A percentile compares a stretch with the other conserved stretches of the same genome.
These are phyloP conservation scores for Xylaria sp. DNA, from an alignment of 2,329 filamentous ascomycete species.

Conservation along the genomic window DNA sequence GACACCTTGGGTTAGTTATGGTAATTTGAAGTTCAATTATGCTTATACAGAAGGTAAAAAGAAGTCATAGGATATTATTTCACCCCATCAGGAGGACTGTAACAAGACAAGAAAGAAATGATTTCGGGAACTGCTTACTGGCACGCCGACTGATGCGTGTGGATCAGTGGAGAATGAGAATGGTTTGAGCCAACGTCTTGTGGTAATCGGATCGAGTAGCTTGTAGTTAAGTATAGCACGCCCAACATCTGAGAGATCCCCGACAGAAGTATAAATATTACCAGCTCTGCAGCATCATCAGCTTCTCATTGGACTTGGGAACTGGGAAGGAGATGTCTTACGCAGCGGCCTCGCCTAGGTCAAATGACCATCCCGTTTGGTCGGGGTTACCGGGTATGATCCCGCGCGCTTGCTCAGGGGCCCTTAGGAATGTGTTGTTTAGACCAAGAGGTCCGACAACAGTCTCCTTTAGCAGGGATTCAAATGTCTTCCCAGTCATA, in stretches of 20 bases:
- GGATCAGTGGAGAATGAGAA: conserved; percentile 54
- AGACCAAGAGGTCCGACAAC: conserved; percentile 55
- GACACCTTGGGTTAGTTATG: neutral
- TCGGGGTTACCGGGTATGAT: conserved; percentile 53
- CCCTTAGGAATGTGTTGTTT: conserved; percentile 51
- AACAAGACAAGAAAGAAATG: neutral
- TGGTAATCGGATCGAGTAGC: conserved; percentile 50
- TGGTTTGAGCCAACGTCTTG: conserved; percentile 56
- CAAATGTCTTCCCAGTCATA: conserved; percentile 53
- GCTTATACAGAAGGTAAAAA: neutral
- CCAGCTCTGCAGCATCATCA: conserved; percentile 48
- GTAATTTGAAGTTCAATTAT: neutral
- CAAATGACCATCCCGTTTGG: conserved; percentile 45
- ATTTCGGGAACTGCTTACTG: conserved; percentile 27
- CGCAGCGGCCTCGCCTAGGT: conserved; percentile 47
- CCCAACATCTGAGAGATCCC: conserved; percentile 49
- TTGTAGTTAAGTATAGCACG: conserved; percentile 50
- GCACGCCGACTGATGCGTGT: conserved; percentile 52
- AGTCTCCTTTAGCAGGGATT: conserved; percentile 50
- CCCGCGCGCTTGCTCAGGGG: conserved; percentile 45
- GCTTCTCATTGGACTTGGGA: conserved; percentile 34
- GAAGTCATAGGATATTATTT: neutral
- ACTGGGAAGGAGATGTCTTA: conserved; percentile 31
- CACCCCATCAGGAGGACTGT: too few species aligned
- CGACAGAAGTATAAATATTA: conserved; percentile 52